Percentiles rank a stretch among this genome's conserved stretches.
Evolutionary conservation across 2,329 filamentous ascomycete species (phyloP).

Genomic region (Neophaeococcomyces mojaviensis): DNA sequence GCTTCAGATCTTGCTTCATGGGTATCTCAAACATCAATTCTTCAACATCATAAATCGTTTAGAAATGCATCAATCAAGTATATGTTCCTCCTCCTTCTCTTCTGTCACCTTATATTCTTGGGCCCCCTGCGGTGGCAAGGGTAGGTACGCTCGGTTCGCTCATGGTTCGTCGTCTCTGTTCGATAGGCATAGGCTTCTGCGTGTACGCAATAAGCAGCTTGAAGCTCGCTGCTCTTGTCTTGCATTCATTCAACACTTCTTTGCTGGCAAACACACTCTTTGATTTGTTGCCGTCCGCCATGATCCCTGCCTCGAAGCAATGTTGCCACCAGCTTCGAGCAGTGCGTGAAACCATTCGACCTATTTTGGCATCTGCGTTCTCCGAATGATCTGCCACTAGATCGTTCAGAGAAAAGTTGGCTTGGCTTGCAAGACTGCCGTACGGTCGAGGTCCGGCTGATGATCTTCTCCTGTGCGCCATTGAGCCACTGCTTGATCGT

Average conservation of each 20-base stretch:
- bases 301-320: constrained; percentile 71
- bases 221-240: constrained; percentile 77
- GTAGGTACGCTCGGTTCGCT: constrained; percentile 27
- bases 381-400: constrained; percentile 65
- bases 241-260: constrained; percentile 71
- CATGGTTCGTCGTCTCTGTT: constrained; percentile 35
- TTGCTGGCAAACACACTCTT: constrained; percentile 74
- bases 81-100: background rate
- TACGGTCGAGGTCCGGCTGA: constrained; percentile 19
- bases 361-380: constrained; percentile 73
- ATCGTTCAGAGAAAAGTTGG: constrained; percentile 51
- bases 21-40: constrained; percentile 9
- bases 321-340: constrained; percentile 94
- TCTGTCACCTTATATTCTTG: background rate
- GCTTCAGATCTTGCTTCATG: constrained; percentile 2
- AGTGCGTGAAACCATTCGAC: constrained; percentile 84
- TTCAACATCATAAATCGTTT: constrained; percentile 1
- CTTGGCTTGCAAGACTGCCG: constrained; percentile 18
- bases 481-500: constrained; percentile 26
- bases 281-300: constrained; percentile 41
- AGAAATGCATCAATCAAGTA: too few relatives aligned
- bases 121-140: constrained; percentile 14
- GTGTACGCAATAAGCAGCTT: constrained; percentile 88
- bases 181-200: constrained; percentile 55
- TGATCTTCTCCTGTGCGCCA: constrained; percentile 24